These are phyloP conservation scores for Neurospora discreta DNA, from an alignment of 495 filamentous ascomycete species.

Conservation along the genomic window DNA sequence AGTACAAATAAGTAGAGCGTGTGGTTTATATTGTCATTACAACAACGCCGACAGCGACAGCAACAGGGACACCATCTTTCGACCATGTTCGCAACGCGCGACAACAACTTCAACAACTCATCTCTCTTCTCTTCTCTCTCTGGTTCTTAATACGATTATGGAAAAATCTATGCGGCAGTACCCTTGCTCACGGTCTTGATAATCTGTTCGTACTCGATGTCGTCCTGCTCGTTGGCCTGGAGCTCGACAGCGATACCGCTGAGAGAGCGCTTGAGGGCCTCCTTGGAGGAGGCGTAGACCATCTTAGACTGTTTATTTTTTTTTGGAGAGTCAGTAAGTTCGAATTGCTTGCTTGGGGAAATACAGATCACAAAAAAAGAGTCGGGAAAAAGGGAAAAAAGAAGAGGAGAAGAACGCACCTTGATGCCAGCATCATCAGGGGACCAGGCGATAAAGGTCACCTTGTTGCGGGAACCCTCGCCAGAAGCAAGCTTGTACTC, in stretches of 20 bases:
- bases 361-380: neutral
- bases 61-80: neutral
- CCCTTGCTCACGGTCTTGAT: slow-evolving; percentile 75
- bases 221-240: slow-evolving; percentile 86
- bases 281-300: slow-evolving; percentile 95
- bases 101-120: neutral
- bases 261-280: slow-evolving; percentile 78
- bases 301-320: slow-evolving; percentile 60
- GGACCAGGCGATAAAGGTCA: slow-evolving; percentile 90
- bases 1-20: neutral
- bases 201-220: slow-evolving; percentile 76
- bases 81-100: neutral
- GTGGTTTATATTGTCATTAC: neutral
- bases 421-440: slow-evolving; percentile 72
- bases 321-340: neutral
- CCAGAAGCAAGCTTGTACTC: slow-evolving; percentile 67
- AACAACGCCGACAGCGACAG: neutral
- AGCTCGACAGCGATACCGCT: slow-evolving; percentile 69
- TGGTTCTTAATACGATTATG: neutral
- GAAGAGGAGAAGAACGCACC: slow-evolving; percentile 54
- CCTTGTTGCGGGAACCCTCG: slow-evolving; percentile 88
- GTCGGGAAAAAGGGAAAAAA: neutral
- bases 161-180: slow-evolving; percentile 25
- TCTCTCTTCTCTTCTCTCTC: neutral
- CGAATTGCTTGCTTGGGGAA: neutral